Percentiles rank a stretch among this genome's conserved stretches.
These are phyloP conservation scores for Eucalyptus polyanthemos DNA, from an alignment of 345 rosid species.

Conservation along the genomic window DNA sequence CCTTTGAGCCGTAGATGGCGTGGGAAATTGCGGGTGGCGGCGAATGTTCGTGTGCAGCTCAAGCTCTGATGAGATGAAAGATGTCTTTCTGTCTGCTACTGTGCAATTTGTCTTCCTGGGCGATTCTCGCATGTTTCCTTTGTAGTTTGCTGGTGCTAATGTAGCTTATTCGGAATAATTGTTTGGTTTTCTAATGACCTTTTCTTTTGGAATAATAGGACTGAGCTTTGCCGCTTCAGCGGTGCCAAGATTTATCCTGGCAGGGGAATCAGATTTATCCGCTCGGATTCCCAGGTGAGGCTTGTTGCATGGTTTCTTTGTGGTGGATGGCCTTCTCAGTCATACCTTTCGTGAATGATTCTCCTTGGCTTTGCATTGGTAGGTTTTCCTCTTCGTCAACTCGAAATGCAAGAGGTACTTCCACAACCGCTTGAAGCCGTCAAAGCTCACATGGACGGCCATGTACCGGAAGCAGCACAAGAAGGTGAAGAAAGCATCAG, in stretches of 20 bases:
- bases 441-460: slow-evolving; percentile 81
- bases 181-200: not conserved
- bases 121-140: not conserved
- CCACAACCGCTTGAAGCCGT: slow-evolving; percentile 88
- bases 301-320: not conserved
- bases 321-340: not conserved
- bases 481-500: slow-evolving; percentile 19
- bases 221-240: slow-evolving; percentile 67
- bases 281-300: slow-evolving; percentile 64
- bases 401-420: slow-evolving; percentile 93
- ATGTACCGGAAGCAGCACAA: slow-evolving; percentile 69
- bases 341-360: not conserved
- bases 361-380: not conserved
- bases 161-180: not conserved
- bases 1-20: not conserved
- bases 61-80: not conserved
- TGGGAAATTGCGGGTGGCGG: not conserved
- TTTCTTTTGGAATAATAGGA: slow-evolving; percentile 9
- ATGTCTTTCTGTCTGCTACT: not conserved
- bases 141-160: not conserved
- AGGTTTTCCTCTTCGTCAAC: slow-evolving; percentile 89
- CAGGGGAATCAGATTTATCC: slow-evolving; percentile 57
- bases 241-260: slow-evolving; percentile 74
- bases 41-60: not conserved
- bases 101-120: not conserved